Evolutionary conservation across 179 eudicot genomes (phyloP).

Genomic region (Silene noctiflora): DNA sequence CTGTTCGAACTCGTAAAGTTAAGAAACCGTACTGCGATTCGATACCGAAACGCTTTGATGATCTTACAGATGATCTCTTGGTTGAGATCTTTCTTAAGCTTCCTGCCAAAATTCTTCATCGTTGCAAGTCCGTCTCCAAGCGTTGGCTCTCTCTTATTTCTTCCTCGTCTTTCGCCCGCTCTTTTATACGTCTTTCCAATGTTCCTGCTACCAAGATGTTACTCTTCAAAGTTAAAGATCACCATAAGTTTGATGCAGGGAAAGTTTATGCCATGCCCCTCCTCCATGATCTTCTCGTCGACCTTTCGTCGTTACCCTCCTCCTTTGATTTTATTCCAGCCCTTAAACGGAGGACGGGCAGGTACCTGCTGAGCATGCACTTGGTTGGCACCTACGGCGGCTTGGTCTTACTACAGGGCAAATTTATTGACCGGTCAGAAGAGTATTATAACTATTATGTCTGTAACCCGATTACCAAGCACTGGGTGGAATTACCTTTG

Average conservation of each 20-base stretch:
- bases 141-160: constrained; percentile 5
- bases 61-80: neutral
- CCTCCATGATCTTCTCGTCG: neutral
- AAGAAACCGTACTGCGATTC: too few species aligned
- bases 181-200: neutral
- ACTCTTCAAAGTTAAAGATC: neutral
- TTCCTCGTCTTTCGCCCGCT: neutral
- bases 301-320: too few species aligned
- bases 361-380: neutral
- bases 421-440: too few species aligned
- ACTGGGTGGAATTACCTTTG: too few species aligned
- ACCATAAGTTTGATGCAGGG: neutral
- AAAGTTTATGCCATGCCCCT: neutral
- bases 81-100: neutral
- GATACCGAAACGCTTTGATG: too few species aligned
- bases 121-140: neutral
- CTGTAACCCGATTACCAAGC: too few species aligned
- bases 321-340: too few species aligned
- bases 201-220: neutral
- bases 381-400: neutral
- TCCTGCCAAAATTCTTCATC: neutral
- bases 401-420: too few species aligned
- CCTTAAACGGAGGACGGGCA: too few species aligned
- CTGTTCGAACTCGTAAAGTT: too few species aligned
- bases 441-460: too few species aligned